A percentile compares a stretch with the other conserved stretches of the same genome.
These are phyloP conservation scores for Aspergillus thermomutatus DNA, from an alignment of 2,329 filamentous ascomycete genomes.

Conservation along the genomic window DNA sequence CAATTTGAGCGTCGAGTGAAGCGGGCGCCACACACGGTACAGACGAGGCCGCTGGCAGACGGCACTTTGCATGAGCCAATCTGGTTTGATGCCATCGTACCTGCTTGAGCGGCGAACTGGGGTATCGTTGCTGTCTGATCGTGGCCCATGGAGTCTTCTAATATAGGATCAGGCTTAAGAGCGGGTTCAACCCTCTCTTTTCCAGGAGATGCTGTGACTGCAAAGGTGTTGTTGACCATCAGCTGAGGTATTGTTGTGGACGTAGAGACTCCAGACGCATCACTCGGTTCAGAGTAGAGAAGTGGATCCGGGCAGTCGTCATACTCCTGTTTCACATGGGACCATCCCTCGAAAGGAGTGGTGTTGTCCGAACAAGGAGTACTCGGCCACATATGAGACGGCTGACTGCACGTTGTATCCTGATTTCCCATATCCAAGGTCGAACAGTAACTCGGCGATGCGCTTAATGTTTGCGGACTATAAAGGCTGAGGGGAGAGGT, in stretches of 20 bases:
- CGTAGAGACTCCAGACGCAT: neutral
- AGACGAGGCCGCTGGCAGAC: constrained; percentile 64
- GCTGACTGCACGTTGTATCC: constrained; percentile 13
- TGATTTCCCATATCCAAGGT: constrained; percentile 14
- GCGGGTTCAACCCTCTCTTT: neutral
- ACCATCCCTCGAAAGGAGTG: constrained; percentile 12
- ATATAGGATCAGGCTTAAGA: neutral
- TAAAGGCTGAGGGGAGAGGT: constrained; percentile 24
- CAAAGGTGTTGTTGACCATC: neutral
- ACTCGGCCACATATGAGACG: constrained; percentile 22
- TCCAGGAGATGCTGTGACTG: neutral
- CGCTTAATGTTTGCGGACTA: constrained; percentile 18
- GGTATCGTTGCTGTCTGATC: constrained; percentile 1
- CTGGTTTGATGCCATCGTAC: neutral
- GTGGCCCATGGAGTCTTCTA: neutral
- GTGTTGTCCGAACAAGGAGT: constrained; percentile 21
- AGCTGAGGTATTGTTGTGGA: constrained; percentile 6
- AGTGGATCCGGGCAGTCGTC: constrained; percentile 17
- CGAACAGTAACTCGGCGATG: constrained; percentile 25
- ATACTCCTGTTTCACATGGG: constrained; percentile 10
- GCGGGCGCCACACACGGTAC: constrained; percentile 70
- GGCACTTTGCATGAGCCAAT: constrained; percentile 18
- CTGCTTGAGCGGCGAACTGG: constrained; percentile 5
- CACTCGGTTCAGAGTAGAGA: constrained; percentile 3
- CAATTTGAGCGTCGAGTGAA: constrained; percentile 85